phyloP scores from a whole-genome alignment of 1,139 yeast species.

The Arxiozyma telluris region DNA sequence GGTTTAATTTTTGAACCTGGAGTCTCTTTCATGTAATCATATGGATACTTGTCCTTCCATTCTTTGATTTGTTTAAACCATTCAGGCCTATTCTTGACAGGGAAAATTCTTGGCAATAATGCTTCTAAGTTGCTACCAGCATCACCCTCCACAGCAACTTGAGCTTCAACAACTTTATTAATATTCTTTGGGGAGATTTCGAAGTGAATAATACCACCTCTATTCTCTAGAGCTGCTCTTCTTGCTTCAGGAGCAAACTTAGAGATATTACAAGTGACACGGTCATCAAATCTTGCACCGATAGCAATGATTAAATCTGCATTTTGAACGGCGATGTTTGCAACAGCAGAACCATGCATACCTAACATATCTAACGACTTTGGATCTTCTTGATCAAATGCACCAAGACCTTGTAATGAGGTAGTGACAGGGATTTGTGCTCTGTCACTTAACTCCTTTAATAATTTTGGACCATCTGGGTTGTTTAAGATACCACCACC shows the following conservation, averaged over 20 bases:
- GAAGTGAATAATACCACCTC: constrained; percentile 95
- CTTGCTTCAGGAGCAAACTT: constrained; percentile 93
- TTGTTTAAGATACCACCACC: constrained; percentile 86
- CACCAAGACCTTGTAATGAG: constrained; percentile 87
- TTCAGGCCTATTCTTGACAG: constrained; percentile 57
- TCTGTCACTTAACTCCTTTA: constrained; percentile 81
- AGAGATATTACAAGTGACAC: constrained; percentile 81
- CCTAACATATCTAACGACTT: constrained; percentile 94
- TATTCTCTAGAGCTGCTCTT: constrained; percentile 74
- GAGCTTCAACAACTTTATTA: constrained; percentile 95
- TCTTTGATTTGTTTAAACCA: constrained; percentile 69
- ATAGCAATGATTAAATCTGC: constrained; percentile 90
- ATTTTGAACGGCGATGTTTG: constrained; percentile 85
- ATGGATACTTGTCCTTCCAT: constrained; percentile 88
- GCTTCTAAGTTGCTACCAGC: constrained; percentile 68
- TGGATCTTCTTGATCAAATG: constrained; percentile 85
- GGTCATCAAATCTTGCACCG: constrained; percentile 97
- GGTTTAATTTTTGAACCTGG: constrained; percentile 84
- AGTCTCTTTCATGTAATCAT: constrained; percentile 65
- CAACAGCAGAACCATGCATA: constrained; percentile 96
- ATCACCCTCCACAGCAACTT: constrained; percentile 96
- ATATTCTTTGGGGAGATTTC: constrained; percentile 95
- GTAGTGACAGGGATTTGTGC: constrained; percentile 95
- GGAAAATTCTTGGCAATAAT: constrained; percentile 61
- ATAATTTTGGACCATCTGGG: constrained; percentile 69